Conservation (phyloP, 495 filamentous ascomycete genomes). For the Daldinia decipiens region DNA sequence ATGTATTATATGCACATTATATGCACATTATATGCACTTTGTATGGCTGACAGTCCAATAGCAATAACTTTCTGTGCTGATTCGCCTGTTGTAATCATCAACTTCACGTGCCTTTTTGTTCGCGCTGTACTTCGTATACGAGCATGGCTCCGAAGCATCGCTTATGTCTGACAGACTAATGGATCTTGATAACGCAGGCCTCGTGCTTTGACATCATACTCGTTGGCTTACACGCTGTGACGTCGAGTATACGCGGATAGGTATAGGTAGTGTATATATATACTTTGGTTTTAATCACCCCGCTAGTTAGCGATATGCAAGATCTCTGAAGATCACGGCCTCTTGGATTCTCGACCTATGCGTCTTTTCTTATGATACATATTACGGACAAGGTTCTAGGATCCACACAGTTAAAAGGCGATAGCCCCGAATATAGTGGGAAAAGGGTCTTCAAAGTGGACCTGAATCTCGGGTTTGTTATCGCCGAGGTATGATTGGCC, state of each 20-base stretch:
- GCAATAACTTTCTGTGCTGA: not conserved
- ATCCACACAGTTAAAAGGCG: constrained; percentile 34
- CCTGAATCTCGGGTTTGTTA: constrained; percentile 27
- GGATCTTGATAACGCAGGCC: constrained; percentile 13
- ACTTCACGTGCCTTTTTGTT: constrained; percentile 22
- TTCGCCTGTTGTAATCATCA: not conserved
- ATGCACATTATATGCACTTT: not conserved
- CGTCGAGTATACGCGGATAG: constrained; percentile 3
- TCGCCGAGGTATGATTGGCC: constrained; percentile 32
- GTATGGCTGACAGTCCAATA: constrained; percentile 2
- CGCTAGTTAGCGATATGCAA: constrained; percentile 37
- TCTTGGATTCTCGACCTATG: constrained; percentile 15
- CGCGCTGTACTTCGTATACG: constrained; percentile 4
- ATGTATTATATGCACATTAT: constrained; percentile 20
- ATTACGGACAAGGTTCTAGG: not conserved
- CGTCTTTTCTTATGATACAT: constrained; percentile 7
- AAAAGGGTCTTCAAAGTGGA: constrained; percentile 35
- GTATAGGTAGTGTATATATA: too few species aligned
- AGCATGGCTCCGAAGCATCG: not conserved
- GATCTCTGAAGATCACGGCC: constrained; percentile 36
- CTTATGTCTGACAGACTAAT: not conserved
- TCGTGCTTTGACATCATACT: constrained; percentile 40
- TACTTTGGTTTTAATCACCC: constrained; percentile 15
- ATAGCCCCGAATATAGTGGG: constrained; percentile 6
- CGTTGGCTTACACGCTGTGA: constrained; percentile 4